Percentiles rank a stretch among this genome's conserved stretches.
Evolutionary conservation across 371 early-diverging fungal genomes (phyloP).

Genomic region (Mucor circinelloides): DNA sequence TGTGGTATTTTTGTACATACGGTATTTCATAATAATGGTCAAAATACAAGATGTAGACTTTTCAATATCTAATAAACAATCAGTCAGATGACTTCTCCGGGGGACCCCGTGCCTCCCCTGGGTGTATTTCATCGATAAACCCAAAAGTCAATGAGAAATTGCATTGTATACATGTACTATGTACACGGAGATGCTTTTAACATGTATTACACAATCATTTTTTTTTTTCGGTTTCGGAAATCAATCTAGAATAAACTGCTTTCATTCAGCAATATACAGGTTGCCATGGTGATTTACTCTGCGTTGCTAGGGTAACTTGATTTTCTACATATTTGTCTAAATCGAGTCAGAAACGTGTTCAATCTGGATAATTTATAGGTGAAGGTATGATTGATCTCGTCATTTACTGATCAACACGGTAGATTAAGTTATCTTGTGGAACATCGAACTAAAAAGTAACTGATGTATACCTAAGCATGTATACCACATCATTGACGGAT

Average conservation of each 20-base stretch:
- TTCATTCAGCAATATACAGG: background rate
- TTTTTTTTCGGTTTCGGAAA: constrained; percentile 1
- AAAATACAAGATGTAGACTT: background rate
- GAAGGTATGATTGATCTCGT: background rate
- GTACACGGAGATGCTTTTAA: too few relatives aligned
- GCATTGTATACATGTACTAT: background rate
- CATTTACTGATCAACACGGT: background rate
- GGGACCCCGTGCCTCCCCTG: background rate
- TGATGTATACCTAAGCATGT: background rate
- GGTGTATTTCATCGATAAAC: background rate
- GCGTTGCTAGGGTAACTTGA: background rate
- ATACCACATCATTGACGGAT: background rate
- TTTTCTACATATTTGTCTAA: background rate
- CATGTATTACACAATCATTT: background rate
- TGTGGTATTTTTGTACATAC: background rate
- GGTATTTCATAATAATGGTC: background rate
- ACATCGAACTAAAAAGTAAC: background rate
- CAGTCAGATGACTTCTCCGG: background rate
- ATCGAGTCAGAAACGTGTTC: background rate
- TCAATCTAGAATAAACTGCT: background rate
- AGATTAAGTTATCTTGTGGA: background rate
- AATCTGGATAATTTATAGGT: background rate
- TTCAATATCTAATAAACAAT: background rate
- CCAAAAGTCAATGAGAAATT: background rate
- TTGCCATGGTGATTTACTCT: background rate